Percentiles rank a stretch among this genome's conserved stretches.
Conservation (phyloP, 345 rosid species). For the Chamaenerion angustifolium region DNA sequence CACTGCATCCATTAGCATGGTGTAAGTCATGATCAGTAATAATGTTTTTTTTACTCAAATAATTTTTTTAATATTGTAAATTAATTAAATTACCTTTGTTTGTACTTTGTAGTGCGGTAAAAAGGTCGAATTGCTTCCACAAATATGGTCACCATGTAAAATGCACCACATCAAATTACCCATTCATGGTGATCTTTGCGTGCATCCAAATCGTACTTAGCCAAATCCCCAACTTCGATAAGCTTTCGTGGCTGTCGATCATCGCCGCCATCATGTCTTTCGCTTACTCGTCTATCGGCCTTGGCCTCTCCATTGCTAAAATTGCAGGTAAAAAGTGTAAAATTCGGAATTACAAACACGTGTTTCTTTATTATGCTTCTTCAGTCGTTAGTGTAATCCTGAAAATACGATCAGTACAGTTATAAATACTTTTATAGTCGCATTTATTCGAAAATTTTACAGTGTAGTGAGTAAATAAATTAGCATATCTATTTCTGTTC, state of each 20-base stretch:
- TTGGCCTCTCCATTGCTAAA: slow-evolving; percentile 68
- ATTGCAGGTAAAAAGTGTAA: too few relatives aligned
- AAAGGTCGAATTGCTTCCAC: slow-evolving; percentile 46
- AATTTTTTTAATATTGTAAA: too few relatives aligned
- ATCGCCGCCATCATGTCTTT: slow-evolving; percentile 85
- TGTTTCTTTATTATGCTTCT: too few relatives aligned
- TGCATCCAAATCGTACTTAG: slow-evolving; percentile 52
- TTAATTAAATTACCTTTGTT: too few relatives aligned
- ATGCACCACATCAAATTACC: slow-evolving; percentile 45
- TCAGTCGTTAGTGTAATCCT: too few relatives aligned
- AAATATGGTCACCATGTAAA: slow-evolving; percentile 39
- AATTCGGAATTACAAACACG: too few relatives aligned
- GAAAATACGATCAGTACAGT: too few relatives aligned
- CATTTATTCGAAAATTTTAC: too few relatives aligned
- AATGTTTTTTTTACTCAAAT: too few relatives aligned
- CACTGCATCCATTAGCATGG: slow-evolving; percentile 87
- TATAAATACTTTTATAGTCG: too few relatives aligned
- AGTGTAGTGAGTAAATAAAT: too few relatives aligned
- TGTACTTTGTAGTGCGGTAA: slow-evolving; percentile 38
- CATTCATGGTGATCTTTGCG: slow-evolving; percentile 57
- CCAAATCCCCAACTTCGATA: slow-evolving; percentile 78
- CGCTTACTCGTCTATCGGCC: slow-evolving; percentile 57
- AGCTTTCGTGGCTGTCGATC: slow-evolving; percentile 81
- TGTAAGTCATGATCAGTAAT: slow-evolving; percentile 29
- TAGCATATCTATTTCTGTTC: too few relatives aligned